Base-by-base conservation (phyloP, 768 basidiomycete species). In the Rubroboletus pulcherrimus region DNA sequence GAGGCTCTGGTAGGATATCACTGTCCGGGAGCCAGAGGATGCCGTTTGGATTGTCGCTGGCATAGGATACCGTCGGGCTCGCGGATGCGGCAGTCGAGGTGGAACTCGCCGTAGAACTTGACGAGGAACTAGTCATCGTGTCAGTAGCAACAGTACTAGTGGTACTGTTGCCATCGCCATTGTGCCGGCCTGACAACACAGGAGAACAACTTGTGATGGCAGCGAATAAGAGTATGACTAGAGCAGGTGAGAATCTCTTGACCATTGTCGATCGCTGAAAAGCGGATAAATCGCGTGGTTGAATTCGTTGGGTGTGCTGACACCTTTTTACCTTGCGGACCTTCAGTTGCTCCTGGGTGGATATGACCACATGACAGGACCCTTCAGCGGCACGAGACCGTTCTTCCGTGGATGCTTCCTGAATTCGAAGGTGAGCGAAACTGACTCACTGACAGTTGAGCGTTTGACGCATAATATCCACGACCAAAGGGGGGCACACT, bases 1-100 rank as follows among this genome's bases (percentile, higher is more conserved):
- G 66, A 7, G 80, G 74, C 57, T 77, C 58, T 1, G 77, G 75
- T 9, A 55, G 33, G 33, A 57, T 64, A n/a, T 66, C 37, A 30
- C 51, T 51, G 8, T 48, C 57, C 29, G 49, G 37, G 69, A 53
- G 58, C 81, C 80, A 65, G n/a, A 79, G 63, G 3, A 71, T 67
- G 29, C 47, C 54, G 62, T 83, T 82, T 7, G 78, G 76, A 53
- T 80, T 68, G 15, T 72, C 66, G 45, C 68, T 70, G 1, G 74
- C 74, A 54, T 66, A 74, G 9, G 74, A 74, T 19, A 76, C 74
- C 7, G 81, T 80, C 11, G 77, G 74, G 40, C 47, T 57, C 21
- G 72, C 63, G 15, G 76, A 31, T 7, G 72, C 56, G 2, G 70
- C 63, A 19, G 68, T 59, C 34, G 66, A 65, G 10, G 51, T 58